Base-by-base conservation (phyloP, 306 rosid species). In the Cucurbita pepo region DNA sequence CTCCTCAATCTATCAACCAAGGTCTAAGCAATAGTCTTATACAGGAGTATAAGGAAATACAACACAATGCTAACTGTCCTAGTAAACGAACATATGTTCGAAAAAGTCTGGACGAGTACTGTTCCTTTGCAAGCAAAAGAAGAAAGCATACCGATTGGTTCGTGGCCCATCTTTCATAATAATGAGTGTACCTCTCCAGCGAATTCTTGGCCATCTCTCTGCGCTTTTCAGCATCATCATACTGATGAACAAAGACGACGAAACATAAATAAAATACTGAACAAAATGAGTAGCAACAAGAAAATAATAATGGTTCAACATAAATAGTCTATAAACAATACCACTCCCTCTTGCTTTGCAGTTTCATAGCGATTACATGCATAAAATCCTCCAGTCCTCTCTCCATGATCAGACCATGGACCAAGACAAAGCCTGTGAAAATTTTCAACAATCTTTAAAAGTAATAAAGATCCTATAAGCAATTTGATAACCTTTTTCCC, bases 101-200 rank as follows among this genome's bases (percentile, higher is more conserved):
- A 18, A 12, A 34, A 60, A 60, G 19, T 15, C 13, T 7, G 13
- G 12, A 38, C 14, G 30, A n/a, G 48, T 40, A 40, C 37, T 61
- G 15, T 34, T 36, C 21, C 10, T 10, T 61, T 0, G 30, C 13
- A 4, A 25, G 43, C 9, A 60, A 12, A 9, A 66, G 21, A 44
- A 19, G 10, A 69, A 69, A 43, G 72, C 90, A 74, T 92, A 92
- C 97, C 76, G 88, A 86, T 82, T 92, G 97, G 79, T 92, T 92
- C 81, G 96, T 92, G 58, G 97, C 97, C 97, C 97, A 92, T 72
- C 97, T 92, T 86, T 92, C 97, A 77, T 92, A 92, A 79, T 92
- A 92, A 82, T 92, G 97, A 71, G 97, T 92, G 79, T 92, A 92
- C 80, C 95, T 86, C 89, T 92, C 97, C 76, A 92, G 85, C 5